Conservation (phyloP, 257 asterid species). For the Solanum lignicaule region DNA sequence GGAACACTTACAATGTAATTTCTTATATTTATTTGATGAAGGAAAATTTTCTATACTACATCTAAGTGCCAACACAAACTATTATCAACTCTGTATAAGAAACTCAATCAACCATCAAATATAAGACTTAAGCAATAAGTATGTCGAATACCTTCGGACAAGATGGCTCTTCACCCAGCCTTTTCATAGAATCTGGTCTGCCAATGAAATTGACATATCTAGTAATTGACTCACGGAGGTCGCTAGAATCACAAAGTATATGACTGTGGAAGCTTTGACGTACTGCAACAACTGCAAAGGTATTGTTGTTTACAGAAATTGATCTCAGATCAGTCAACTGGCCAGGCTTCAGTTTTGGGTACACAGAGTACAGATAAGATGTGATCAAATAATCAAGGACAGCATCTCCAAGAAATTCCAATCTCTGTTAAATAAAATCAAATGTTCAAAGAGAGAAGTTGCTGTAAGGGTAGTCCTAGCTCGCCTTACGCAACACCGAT, state of each 20-base stretch:
- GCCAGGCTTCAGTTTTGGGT: slow-evolving; percentile 87
- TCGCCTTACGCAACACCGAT: neutral
- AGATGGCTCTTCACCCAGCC: slow-evolving; percentile 37
- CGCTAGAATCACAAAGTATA: slow-evolving; percentile 54
- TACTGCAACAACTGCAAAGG: slow-evolving; percentile 81
- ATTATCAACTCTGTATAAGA: neutral
- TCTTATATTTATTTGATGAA: neutral
- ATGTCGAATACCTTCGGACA: slow-evolving; percentile 68
- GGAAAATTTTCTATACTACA: neutral
- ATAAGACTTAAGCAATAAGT: neutral
- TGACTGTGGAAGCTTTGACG: slow-evolving; percentile 49
- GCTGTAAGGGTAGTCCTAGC: neutral
- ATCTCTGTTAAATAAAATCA: slow-evolving; percentile 53
- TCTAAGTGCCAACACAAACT: neutral
- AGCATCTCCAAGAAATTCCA: slow-evolving; percentile 98
- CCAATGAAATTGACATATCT: slow-evolving; percentile 38
- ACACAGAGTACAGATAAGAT: slow-evolving; percentile 74
- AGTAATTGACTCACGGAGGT: slow-evolving; percentile 52
- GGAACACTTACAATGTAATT: neutral
- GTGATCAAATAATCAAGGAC: slow-evolving; percentile 95
- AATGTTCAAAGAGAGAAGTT: neutral
- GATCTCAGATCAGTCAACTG: slow-evolving; percentile 95
- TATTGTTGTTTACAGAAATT: slow-evolving; percentile 49
- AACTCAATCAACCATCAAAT: neutral
- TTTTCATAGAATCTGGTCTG: slow-evolving; percentile 25